Percentiles rank a stretch among this genome's conserved stretches.
Evolutionary conservation across 2,329 filamentous ascomycete genomes (phyloP).

Genomic region (Sclerotinia minor): DNA sequence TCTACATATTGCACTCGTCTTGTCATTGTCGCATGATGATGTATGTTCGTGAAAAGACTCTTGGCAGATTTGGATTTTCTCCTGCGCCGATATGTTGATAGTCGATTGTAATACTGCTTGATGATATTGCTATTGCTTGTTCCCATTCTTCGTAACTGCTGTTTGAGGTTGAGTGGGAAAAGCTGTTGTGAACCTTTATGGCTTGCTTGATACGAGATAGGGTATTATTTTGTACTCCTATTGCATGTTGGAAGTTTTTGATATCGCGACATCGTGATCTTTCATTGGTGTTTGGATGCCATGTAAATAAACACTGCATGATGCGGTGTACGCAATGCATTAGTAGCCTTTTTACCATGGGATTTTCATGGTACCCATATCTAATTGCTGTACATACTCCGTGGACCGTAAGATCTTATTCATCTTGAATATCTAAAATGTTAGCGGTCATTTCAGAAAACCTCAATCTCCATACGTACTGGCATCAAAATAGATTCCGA

Average conservation of each 20-base stretch:
- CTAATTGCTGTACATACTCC: too few relatives aligned
- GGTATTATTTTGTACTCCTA: slow-evolving; percentile 1
- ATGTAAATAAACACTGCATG: slow-evolving; percentile 11
- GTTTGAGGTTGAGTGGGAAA: background rate
- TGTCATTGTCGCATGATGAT: slow-evolving; percentile 16
- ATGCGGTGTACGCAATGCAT: background rate
- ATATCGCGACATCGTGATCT: background rate
- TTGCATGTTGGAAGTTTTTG: background rate
- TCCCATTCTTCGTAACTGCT: background rate
- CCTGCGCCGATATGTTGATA: background rate
- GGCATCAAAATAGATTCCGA: background rate
- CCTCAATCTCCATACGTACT: background rate
- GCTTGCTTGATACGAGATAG: background rate
- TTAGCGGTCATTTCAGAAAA: background rate
- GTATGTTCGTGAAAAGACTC: background rate
- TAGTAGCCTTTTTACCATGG: background rate
- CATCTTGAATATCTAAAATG: background rate
- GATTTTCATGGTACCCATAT: background rate
- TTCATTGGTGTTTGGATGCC: background rate
- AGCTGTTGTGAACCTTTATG: background rate
- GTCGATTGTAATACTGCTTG: background rate
- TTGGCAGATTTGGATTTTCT: slow-evolving; percentile 6
- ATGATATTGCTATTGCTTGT: too few relatives aligned
- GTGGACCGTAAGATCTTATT: too few relatives aligned
- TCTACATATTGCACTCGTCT: slow-evolving; percentile 15